Conservation (phyloP, 192 early-diverging fungal species). For the Coemansia sp. region DNA sequence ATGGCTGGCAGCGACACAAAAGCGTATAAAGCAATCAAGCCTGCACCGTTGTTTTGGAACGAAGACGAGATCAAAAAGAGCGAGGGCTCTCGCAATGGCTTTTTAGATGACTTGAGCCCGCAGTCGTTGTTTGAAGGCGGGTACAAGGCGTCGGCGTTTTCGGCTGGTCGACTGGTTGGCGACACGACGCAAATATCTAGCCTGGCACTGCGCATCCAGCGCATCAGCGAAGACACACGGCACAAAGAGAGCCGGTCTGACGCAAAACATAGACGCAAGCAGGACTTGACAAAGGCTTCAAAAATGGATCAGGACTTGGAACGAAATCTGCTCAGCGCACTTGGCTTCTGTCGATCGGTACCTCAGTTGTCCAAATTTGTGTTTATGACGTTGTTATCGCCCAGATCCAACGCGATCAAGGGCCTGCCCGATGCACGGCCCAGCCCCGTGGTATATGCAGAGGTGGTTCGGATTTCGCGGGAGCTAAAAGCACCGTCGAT, state of each 20-base stretch:
- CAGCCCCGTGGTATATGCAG: slow-evolving; percentile 32
- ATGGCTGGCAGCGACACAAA: slow-evolving; percentile 25
- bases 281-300: not conserved
- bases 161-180: slow-evolving; percentile 24
- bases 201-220: slow-evolving; percentile 20
- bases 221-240: not conserved
- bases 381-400: slow-evolving; percentile 11
- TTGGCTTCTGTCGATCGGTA: slow-evolving; percentile 28
- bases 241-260: not conserved
- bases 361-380: slow-evolving; percentile 26
- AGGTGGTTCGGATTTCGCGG: slow-evolving; percentile 25
- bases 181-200: slow-evolving; percentile 21
- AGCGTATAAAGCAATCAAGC: slow-evolving; percentile 24
- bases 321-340: slow-evolving; percentile 25
- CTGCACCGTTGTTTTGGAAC: slow-evolving; percentile 40
- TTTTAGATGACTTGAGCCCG: slow-evolving; percentile 23
- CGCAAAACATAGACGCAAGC: no score
- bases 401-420: not conserved
- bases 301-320: slow-evolving; percentile 19
- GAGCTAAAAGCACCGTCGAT: slow-evolving; percentile 29
- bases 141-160: slow-evolving; percentile 29
- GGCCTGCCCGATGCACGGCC: slow-evolving; percentile 9
- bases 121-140: slow-evolving; percentile 26
- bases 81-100: slow-evolving; percentile 1
- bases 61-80: slow-evolving; percentile 11